These are phyloP conservation scores for Viola pubescens DNA, from an alignment of 441 rosid species.

Conservation along the genomic window DNA sequence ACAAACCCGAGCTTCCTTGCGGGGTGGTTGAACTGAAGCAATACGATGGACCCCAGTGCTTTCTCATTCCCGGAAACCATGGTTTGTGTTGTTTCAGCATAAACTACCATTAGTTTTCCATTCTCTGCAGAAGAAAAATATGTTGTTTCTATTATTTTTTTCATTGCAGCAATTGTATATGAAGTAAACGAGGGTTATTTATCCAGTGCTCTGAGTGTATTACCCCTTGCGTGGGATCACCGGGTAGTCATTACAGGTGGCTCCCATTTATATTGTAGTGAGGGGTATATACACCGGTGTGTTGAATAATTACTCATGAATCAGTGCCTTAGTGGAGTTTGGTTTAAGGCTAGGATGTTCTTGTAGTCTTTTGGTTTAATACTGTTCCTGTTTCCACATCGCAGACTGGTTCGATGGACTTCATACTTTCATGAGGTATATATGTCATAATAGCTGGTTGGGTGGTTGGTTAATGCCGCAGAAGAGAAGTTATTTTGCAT, in stretches of 20 bases:
- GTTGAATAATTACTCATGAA: not conserved
- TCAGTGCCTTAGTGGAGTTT: not conserved
- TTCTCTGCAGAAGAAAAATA: not conserved
- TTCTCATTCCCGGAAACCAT: conserved; percentile 95
- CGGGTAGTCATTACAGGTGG: too few species aligned
- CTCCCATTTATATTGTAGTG: too few species aligned
- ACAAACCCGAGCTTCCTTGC: conserved; percentile 83
- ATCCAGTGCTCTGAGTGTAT: too few species aligned
- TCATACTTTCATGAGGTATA: conserved; percentile 94
- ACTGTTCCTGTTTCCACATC: conserved; percentile 10
- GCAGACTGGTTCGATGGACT: conserved; percentile 99
- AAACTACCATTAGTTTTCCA: not conserved
- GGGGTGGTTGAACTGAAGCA: conserved; percentile 64
- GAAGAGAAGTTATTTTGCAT: conserved; percentile 95
- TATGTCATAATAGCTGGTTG: conserved; percentile 98
- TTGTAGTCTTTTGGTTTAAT: not conserved
- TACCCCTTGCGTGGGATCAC: too few species aligned
- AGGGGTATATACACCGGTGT: not conserved
- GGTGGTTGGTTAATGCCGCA: conserved; percentile 99
- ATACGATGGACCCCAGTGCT: conserved; percentile 92
- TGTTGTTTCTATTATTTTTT: too few species aligned
- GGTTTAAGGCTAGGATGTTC: conserved; percentile 5
- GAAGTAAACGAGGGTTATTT: too few species aligned
- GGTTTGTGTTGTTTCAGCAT: conserved; percentile 47
- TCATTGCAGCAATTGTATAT: too few species aligned